Evolutionary conservation across 2,329 filamentous ascomycete species (phyloP), one percentile per base, ranked within the genome.

Genomic region (Hypoxylon sp.): DNA sequence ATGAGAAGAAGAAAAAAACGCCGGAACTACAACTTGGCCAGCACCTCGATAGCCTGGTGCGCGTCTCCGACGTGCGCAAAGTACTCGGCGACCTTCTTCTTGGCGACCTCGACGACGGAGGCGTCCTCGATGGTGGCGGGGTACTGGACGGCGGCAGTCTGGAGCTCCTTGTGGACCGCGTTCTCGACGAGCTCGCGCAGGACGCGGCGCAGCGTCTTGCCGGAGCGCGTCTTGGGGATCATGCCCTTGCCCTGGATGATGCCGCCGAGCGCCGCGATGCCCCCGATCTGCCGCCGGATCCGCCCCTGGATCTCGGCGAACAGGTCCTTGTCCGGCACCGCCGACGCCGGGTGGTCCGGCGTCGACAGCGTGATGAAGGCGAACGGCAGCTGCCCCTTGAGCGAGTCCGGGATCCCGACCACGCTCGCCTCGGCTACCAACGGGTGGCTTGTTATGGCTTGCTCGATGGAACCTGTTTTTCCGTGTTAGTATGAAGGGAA

Each of bases 371-470:
- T 88, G 66, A 97, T 81, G 72, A 97, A 97, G 8, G 92, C 93
- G 69, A 98, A 96, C 0, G 94, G 93, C 4, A 97, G 83, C 68
- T 96, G 92, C 15, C 93, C 94, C 73, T 98, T 98, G 38, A 97
- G 79, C 0, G 85, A 75, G 70, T 97, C 93, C 0, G 93, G 92
- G 54, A 97, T 88, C 37, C 90, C 89, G 23, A 98, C 87, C 1
- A 97, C 90, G 66, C 91, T 92, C 50, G 89, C 90, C 79, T 97
- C 93, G 24, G 89, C 89, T 48, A 97, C 86, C 2, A 80, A 78
- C 0, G 90, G 87, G 70, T 97, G 92, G 0, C 88, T 88, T 10
- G 92, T 88, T 59, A 97, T 90, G 49, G 91, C 93, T 79, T 97
- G 92, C 76, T 97, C 93, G 72, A 97, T 95, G 27, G 89, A 84